A percentile compares a stretch with the other conserved stretches of the same genome.
These are phyloP conservation scores for Laguncularia racemosa DNA, from an alignment of 345 rosid genomes.

Conservation along the genomic window DNA sequence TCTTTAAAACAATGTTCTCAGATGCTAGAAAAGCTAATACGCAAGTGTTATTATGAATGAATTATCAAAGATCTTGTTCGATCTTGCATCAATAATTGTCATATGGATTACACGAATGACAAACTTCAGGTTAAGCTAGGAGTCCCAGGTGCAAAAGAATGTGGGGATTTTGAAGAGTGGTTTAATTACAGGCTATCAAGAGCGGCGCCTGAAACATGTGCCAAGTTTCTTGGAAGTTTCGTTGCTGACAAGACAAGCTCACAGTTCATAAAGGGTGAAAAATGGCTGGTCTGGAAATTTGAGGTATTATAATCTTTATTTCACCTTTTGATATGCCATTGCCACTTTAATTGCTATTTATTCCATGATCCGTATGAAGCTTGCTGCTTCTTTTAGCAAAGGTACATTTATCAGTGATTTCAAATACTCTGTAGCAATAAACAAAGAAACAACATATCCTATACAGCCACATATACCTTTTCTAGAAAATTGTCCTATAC, in stretches of 20 bases:
- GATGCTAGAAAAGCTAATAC: too few species aligned
- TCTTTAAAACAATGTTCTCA: too few species aligned
- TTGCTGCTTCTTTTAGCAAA: too few species aligned
- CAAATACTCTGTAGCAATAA: too few species aligned
- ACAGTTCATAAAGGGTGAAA: slow-evolving; percentile 64
- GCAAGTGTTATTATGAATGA: too few species aligned
- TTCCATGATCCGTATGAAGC: too few species aligned
- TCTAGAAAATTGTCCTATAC: slow-evolving; percentile 8
- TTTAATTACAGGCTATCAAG: slow-evolving; percentile 91
- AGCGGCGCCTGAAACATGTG: slow-evolving; percentile 98
- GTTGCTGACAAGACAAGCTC: slow-evolving; percentile 65
- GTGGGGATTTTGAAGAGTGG: slow-evolving; percentile 94
- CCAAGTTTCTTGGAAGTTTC: slow-evolving; percentile 85
- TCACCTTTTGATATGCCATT: too few species aligned
- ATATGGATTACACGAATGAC: not conserved
- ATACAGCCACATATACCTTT: too few species aligned
- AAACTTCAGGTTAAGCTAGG: slow-evolving; percentile 68
- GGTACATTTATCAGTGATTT: too few species aligned
- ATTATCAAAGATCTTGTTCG: not conserved
- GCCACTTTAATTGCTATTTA: too few species aligned
- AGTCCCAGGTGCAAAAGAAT: slow-evolving; percentile 76
- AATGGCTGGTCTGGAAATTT: slow-evolving; percentile 99
- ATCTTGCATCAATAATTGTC: not conserved
- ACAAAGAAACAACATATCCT: too few species aligned
- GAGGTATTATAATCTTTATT: slow-evolving; percentile 43